phyloP scores from a whole-genome alignment of 768 basidiomycete species.

The Boletus barrowsii region DNA sequence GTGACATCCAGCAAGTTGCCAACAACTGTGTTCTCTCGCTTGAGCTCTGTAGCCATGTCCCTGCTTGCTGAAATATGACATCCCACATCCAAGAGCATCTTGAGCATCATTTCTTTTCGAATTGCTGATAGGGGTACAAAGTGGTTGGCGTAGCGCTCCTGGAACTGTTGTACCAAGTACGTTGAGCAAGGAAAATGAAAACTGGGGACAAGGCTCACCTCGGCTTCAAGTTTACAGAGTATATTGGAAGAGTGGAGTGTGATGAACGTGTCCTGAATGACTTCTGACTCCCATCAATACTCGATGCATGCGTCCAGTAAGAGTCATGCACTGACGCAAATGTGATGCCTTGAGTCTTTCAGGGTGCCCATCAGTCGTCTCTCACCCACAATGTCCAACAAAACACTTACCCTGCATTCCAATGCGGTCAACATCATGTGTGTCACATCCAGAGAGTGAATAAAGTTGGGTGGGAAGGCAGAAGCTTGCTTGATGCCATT shows the following conservation, averaged over 20 bases:
- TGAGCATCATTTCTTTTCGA: conserved; percentile 34
- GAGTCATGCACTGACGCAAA: conserved; percentile 99
- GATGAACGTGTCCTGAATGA: conserved; percentile 93
- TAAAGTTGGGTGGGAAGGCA: conserved; percentile 98
- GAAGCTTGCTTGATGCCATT: conserved; percentile 85
- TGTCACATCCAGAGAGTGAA: conserved; percentile 95
- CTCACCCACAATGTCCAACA: neutral
- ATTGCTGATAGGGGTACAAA: conserved; percentile 58
- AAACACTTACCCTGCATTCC: conserved; percentile 67
- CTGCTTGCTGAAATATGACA: conserved; percentile 40
- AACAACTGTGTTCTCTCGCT: conserved; percentile 22
- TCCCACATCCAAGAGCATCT: conserved; percentile 44
- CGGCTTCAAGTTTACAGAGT: conserved; percentile 63
- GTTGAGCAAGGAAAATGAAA: neutral
- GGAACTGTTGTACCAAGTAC: conserved; percentile 48
- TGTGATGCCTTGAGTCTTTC: conserved; percentile 65
- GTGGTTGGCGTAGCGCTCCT: conserved; percentile 72
- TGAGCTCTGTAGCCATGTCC: conserved; percentile 35
- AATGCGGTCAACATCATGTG: conserved; percentile 98
- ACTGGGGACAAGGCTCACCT: conserved; percentile 47
- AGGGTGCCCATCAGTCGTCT: conserved; percentile 4
- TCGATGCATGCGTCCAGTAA: conserved; percentile 94
- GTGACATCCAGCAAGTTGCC: conserved; percentile 37
- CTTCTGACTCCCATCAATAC: conserved; percentile 79
- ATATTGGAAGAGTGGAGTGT: conserved; percentile 88